Base-by-base conservation (phyloP, 1,284 basidiomycete genomes). In the Moniliophthora roreri region DNA sequence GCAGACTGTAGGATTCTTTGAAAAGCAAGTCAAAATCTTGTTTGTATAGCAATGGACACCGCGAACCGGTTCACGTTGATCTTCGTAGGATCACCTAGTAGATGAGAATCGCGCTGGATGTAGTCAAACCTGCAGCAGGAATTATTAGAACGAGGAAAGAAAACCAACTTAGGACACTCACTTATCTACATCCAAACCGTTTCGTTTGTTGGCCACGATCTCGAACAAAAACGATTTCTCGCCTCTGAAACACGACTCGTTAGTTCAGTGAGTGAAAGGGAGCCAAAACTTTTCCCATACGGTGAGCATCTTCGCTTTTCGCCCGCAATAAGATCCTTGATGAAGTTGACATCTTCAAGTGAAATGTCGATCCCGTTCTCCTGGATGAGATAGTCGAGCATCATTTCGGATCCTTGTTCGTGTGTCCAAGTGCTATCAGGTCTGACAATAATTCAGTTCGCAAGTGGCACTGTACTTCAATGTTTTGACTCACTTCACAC, bases 101-200 rank as follows among this genome's bases (percentile, higher is more conserved):
- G 83, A 52, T 82, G 79, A 0, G 79, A 81, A 61, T 92, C 90
- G 2, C 90, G 75, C 5, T 81, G 72, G 52, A 92, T 89, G 58
- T 92, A 92, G 60, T 92, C 89, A 55, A 91, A 89, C 59, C 85
- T 88, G 15, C 4, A 2, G n/a, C 11, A n/a, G n/a, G n/a, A n/a
- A 32, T 16, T 20, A 5, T 26, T 37, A 11, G 37, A 35, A 18
- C 21, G 35, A 11, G 6, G 16, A 36, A 18, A 2, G 13, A 32
- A 9, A 36, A 36, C 4, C 3, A 44, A n/a, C 13, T 41, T 9
- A 36, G 21, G 42, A 28, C 45, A 66, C 69, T 48, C 51, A 87
- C 87, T 91, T 91, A 74, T 92, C 90, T 2, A 92, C 89, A 60
- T 91, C 89, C 5, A 92, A 74, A 0, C 89, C 89, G 55, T 91